Evolutionary conservation across 2,329 filamentous ascomycete genomes (phyloP).

Genomic region (Pyricularia sp.): DNA sequence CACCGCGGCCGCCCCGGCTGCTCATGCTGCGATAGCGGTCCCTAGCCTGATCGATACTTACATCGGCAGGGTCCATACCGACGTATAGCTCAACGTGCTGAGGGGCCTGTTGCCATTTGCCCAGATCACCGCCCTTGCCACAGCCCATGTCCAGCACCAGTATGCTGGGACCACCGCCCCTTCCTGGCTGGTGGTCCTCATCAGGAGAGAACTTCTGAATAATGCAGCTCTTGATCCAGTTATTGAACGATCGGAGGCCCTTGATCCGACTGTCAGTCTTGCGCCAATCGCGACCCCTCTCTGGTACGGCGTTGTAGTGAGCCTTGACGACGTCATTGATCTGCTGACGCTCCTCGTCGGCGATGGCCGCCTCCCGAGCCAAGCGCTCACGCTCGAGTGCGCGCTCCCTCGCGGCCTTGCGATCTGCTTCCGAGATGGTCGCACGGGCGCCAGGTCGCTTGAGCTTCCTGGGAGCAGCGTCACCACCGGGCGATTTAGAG

Average conservation of each 20-base stretch:
- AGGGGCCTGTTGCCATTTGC: conserved; percentile 93
- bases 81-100: conserved; percentile 87
- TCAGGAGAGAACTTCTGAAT: conserved; percentile 92
- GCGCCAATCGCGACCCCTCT: conserved; percentile 88
- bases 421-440: conserved; percentile 53
- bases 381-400: conserved; percentile 40
- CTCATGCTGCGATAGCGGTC: conserved; percentile 70
- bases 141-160: conserved; percentile 89
- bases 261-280: conserved; percentile 92
- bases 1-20: conserved; percentile 35
- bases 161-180: conserved; percentile 40
- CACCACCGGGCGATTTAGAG: conserved; percentile 31
- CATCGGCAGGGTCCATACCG: conserved; percentile 81
- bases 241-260: conserved; percentile 88
- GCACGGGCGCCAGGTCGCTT: conserved; percentile 55
- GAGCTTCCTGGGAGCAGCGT: conserved; percentile 41
- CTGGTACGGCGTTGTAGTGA: conserved; percentile 92
- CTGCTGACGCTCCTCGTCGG: conserved; percentile 36
- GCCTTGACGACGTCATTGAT: conserved; percentile 79
- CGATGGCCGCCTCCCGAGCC: conserved; percentile 24
- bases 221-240: conserved; percentile 96
- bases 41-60: conserved; percentile 81
- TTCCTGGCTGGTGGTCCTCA: conserved; percentile 54
- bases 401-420: conserved; percentile 52
- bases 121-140: conserved; percentile 88